phyloP scores from a whole-genome alignment of 164 flowering plant species.

The Protea cynaroides region DNA sequence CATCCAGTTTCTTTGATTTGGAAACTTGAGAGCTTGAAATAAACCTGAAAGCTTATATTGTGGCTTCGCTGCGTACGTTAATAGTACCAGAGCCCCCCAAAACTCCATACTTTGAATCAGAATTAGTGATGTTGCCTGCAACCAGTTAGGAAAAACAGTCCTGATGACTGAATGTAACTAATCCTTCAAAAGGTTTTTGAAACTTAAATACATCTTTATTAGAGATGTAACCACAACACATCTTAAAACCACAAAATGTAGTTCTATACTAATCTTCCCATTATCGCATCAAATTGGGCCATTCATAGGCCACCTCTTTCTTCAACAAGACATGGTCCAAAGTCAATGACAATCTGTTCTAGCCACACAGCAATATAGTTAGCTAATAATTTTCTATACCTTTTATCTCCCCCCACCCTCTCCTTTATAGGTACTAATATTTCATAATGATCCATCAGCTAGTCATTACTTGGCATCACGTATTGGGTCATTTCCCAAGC shows the following conservation, averaged over 20 bases:
- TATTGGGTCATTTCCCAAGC: background rate
- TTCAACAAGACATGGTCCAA: background rate
- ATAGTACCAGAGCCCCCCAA: constrained; percentile 33
- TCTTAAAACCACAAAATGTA: background rate
- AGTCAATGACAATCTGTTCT: no score
- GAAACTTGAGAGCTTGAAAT: constrained; percentile 24
- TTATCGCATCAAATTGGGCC: background rate
- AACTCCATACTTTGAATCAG: constrained; percentile 54
- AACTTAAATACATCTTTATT: background rate
- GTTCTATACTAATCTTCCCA: background rate
- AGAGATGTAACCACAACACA: background rate
- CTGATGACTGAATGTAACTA: no score
- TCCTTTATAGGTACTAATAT: background rate
- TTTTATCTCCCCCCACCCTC: background rate
- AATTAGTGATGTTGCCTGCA: constrained; percentile 62
- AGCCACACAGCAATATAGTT: no score
- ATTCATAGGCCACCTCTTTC: background rate
- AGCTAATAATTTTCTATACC: no score
- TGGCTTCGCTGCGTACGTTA: constrained; percentile 39
- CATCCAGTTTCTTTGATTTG: constrained; percentile 53
- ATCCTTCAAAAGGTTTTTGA: background rate
- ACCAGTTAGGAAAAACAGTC: background rate
- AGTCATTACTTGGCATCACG: background rate
- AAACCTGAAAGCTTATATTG: constrained; percentile 26
- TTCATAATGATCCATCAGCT: background rate